These are phyloP conservation scores for Syzygium malaccense DNA, from an alignment of 441 rosid genomes.

Conservation along the genomic window DNA sequence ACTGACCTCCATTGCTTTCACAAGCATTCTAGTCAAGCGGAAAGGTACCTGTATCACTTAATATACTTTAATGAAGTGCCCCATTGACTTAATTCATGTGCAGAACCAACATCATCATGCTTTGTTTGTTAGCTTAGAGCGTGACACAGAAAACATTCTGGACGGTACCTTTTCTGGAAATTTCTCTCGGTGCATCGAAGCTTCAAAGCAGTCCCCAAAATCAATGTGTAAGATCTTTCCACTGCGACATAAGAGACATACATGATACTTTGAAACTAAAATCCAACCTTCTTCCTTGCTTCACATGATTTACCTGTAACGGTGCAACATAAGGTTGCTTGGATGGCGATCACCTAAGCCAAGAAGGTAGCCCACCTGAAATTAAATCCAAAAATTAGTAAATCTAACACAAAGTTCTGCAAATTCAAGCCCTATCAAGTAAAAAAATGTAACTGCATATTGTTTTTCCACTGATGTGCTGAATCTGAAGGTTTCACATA, in stretches of 20 bases:
- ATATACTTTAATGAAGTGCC: background rate
- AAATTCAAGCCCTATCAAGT: background rate
- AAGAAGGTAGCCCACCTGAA: constrained; percentile 98
- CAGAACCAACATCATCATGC: background rate
- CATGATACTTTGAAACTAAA: background rate
- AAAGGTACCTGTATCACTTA: constrained; percentile 75
- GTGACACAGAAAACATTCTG: background rate
- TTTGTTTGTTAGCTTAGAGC: background rate
- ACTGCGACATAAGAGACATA: constrained; percentile 33
- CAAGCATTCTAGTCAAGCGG: constrained; percentile 99
- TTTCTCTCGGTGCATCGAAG: constrained; percentile 98
- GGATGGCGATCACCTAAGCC: constrained; percentile 99
- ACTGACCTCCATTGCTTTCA: constrained; percentile 99
- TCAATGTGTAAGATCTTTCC: constrained; percentile 99
- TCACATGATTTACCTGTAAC: constrained; percentile 53
- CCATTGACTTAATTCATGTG: background rate
- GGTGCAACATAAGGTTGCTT: constrained; percentile 96
- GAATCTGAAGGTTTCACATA: background rate
- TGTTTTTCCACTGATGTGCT: background rate
- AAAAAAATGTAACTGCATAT: background rate
- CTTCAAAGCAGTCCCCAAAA: constrained; percentile 99
- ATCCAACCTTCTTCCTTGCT: background rate
- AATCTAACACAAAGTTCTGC: background rate
- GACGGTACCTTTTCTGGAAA: constrained; percentile 89
- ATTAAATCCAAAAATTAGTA: background rate